Percentiles rank a stretch among this genome's conserved stretches.
Evolutionary conservation across 805 yeast genomes (phyloP).

Genomic region (Zygoascus flipseniorum): DNA sequence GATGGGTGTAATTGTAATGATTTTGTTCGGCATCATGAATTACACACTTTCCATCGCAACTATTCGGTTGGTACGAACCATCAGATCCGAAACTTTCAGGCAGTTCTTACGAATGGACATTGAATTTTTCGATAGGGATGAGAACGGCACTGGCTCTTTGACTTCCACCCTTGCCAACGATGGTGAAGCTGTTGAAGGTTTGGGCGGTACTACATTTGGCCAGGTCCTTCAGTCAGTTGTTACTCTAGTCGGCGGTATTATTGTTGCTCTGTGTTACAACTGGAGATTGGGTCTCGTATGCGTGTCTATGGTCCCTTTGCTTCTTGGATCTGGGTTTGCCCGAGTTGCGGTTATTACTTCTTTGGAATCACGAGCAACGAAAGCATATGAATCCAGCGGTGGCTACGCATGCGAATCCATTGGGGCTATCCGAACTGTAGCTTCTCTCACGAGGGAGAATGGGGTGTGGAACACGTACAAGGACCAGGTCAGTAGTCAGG

Average conservation of each 20-base stretch:
- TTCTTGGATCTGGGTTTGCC: slow-evolving; percentile 33
- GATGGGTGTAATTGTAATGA: slow-evolving; percentile 26
- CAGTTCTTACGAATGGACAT: slow-evolving; percentile 32
- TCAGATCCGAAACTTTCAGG: slow-evolving; percentile 26
- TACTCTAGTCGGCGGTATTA: slow-evolving; percentile 32
- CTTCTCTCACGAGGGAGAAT: slow-evolving; percentile 33
- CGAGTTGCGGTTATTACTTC: slow-evolving; percentile 28
- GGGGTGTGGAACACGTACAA: slow-evolving; percentile 28
- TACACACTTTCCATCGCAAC: slow-evolving; percentile 22
- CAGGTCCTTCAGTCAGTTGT: slow-evolving; percentile 30
- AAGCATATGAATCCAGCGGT: slow-evolving; percentile 32
- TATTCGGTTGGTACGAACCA: slow-evolving; percentile 27
- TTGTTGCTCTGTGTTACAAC: slow-evolving; percentile 31
- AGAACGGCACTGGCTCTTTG: slow-evolving; percentile 32
- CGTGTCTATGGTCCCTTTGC: slow-evolving; percentile 30
- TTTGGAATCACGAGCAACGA: slow-evolving; percentile 31
- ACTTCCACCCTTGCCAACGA: slow-evolving; percentile 32
- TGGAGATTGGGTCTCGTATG: slow-evolving; percentile 36
- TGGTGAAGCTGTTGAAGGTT: slow-evolving; percentile 32
- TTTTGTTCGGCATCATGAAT: slow-evolving; percentile 20
- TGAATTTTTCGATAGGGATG: slow-evolving; percentile 29
- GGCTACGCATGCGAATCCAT: slow-evolving; percentile 33
- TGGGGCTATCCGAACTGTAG: slow-evolving; percentile 33
- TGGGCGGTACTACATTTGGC: slow-evolving; percentile 35
- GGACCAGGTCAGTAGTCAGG: slow-evolving; percentile 23